phyloP scores from a whole-genome alignment of 345 rosid genomes.

The Eucalyptus marginata region DNA sequence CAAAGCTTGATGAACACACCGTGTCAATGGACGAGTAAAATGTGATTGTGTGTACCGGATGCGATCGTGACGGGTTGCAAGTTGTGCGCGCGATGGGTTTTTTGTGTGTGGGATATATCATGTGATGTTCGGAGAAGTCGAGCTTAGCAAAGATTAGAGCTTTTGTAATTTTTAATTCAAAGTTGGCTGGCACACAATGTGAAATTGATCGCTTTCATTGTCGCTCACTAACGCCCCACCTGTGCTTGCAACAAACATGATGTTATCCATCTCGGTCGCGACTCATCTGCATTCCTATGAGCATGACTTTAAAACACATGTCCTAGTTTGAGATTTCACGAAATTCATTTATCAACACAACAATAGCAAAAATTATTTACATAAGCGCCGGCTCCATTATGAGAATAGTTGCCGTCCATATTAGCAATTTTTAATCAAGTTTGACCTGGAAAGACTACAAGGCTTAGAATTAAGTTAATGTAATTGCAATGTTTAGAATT shows the following conservation, averaged over 20 bases:
- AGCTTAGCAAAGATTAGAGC: neutral
- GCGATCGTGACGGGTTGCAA: neutral
- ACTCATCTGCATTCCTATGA: neutral
- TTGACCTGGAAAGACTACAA: fast-evolving
- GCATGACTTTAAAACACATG: neutral
- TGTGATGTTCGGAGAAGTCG: neutral
- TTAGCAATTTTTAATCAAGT: fast-evolving
- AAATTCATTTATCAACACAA: neutral
- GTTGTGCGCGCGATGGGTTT: neutral
- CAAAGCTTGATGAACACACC: neutral
- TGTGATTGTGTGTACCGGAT: neutral
- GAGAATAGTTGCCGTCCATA: fast-evolving
- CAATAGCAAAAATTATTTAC: too few relatives aligned
- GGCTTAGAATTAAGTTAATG: fast-evolving
- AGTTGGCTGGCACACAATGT: neutral
- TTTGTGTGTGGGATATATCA: neutral
- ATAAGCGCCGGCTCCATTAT: fast-evolving
- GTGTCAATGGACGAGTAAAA: neutral
- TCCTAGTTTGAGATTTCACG: neutral
- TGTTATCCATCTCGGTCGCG: neutral
- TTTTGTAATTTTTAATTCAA: neutral
- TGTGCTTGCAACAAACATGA: neutral
- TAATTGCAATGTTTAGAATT: fast-evolving
- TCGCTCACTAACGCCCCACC: neutral
- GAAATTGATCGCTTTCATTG: neutral